Conservation (phyloP, 2,329 filamentous ascomycete genomes). For the Pestalotiopsis sp. region DNA sequence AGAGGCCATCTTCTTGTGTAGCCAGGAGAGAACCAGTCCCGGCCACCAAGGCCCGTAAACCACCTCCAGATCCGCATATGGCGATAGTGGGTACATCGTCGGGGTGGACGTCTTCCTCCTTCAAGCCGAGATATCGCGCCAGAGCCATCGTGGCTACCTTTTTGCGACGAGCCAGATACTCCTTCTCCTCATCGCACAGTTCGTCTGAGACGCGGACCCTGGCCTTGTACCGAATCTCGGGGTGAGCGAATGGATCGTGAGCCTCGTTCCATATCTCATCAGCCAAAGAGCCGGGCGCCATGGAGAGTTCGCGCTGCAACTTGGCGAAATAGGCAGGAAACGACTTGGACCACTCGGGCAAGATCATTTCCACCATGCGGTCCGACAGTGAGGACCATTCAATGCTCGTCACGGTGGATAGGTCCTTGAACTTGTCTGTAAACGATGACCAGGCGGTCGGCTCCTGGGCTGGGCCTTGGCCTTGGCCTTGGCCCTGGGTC, state of each 20-base stretch:
- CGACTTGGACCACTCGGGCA: constrained; percentile 80
- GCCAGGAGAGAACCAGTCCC: constrained; percentile 87
- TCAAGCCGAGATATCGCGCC: constrained; percentile 78
- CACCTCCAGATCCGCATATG: constrained; percentile 92
- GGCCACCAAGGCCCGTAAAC: constrained; percentile 85
- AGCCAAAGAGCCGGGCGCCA: constrained; percentile 84
- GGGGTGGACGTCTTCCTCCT: constrained; percentile 81
- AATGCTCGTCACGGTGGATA: constrained; percentile 56
- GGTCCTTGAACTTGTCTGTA: constrained; percentile 48
- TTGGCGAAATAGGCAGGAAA: constrained; percentile 80
- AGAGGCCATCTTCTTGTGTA: constrained; percentile 81
- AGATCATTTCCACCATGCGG: constrained; percentile 68
- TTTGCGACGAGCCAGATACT: constrained; percentile 71
- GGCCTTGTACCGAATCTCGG: constrained; percentile 84
- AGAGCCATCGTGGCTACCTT: constrained; percentile 71
- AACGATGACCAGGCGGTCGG: constrained; percentile 51
- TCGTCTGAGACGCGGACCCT: constrained; percentile 79
- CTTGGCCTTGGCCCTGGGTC: too few relatives aligned
- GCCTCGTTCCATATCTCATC: constrained; percentile 94
- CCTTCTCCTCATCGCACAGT: constrained; percentile 81
- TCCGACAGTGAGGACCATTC: constrained; percentile 60
- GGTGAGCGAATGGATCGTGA: constrained; percentile 79
- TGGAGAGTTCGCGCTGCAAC: constrained; percentile 83
- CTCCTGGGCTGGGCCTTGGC: constrained; percentile 14
- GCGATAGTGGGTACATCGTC: constrained; percentile 94